Evolutionary conservation across 768 basidiomycete genomes (phyloP).

Genomic region (Mycena amicta): DNA sequence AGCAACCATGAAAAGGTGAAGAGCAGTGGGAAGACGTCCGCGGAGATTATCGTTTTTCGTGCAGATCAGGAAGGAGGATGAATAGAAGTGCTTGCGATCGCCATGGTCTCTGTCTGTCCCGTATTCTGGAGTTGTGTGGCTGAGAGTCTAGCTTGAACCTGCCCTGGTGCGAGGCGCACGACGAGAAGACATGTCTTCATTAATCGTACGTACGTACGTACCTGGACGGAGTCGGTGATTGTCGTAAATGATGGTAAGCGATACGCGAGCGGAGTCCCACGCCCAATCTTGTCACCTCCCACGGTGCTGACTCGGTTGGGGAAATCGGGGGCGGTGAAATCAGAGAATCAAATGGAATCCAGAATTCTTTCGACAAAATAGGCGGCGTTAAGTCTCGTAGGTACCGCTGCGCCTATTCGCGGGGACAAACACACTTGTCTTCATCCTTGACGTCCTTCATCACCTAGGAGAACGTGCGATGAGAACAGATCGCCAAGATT

Average conservation of each 20-base stretch:
- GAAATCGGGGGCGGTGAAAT: neutral
- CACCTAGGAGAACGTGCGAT: slow-evolving; percentile 35
- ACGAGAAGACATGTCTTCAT: neutral
- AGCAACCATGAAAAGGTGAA: neutral
- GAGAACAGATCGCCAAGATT: slow-evolving; percentile 8
- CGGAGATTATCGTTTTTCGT: neutral
- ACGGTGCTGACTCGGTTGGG: neutral
- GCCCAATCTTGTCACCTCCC: neutral
- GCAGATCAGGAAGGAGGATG: neutral
- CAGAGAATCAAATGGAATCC: neutral
- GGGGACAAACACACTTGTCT: slow-evolving; percentile 47
- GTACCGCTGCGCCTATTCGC: slow-evolving; percentile 12
- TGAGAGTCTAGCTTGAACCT: neutral
- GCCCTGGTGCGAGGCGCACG: neutral
- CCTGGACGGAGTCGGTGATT: neutral
- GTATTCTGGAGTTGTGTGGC: neutral
- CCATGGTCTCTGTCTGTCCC: neutral
- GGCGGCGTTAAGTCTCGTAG: neutral
- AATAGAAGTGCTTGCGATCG: neutral
- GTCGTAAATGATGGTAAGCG: neutral
- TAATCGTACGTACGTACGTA: neutral
- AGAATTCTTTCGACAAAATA: neutral
- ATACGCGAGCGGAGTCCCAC: neutral
- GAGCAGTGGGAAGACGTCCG: neutral
- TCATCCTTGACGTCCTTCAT: slow-evolving; percentile 50